These are phyloP conservation scores for Drechmeria coniospora DNA, from an alignment of 2,329 filamentous ascomycete genomes.

Conservation along the genomic window DNA sequence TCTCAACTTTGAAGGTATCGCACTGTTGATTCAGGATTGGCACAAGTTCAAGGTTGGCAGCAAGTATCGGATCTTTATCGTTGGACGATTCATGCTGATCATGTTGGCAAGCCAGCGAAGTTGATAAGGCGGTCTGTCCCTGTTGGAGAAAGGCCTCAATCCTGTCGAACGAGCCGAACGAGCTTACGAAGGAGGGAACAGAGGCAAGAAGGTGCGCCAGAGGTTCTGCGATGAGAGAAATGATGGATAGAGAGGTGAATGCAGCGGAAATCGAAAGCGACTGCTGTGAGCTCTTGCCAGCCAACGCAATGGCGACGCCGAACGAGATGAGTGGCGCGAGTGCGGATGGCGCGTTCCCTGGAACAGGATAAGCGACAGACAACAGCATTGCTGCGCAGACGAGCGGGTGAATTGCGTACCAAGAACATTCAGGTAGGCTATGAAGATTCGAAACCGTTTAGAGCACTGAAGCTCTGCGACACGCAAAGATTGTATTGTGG, in stretches of 20 bases:
- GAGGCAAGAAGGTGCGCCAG: constrained; percentile 8
- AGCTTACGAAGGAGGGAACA: constrained; percentile 9
- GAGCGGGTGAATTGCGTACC: constrained; percentile 5
- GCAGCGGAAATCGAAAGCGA: constrained; percentile 3
- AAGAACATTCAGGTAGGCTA: constrained; percentile 8
- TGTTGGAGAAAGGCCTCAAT: constrained; percentile 6
- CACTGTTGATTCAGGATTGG: constrained; percentile 1
- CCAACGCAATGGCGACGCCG: constrained; percentile 7
- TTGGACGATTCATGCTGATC: no score
- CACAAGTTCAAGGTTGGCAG: background rate
- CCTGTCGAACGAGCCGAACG: constrained; percentile 10
- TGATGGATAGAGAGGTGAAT: constrained; percentile 12
- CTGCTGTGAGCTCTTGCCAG: background rate
- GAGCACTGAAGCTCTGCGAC: constrained; percentile 8
- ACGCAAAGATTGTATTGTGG: constrained; percentile 6
- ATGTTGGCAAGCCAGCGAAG: no score
- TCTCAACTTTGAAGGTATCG: no score
- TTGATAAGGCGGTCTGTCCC: no score
- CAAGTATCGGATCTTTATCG: no score
- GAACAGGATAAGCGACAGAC: background rate
- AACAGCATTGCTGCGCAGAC: background rate
- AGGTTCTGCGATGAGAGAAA: constrained; percentile 8
- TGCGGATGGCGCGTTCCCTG: constrained; percentile 3
- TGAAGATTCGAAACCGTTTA: constrained; percentile 8
- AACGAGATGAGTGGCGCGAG: constrained; percentile 8